phyloP scores from a whole-genome alignment of 495 filamentous ascomycete species.

The Durotheca rogersii region DNA sequence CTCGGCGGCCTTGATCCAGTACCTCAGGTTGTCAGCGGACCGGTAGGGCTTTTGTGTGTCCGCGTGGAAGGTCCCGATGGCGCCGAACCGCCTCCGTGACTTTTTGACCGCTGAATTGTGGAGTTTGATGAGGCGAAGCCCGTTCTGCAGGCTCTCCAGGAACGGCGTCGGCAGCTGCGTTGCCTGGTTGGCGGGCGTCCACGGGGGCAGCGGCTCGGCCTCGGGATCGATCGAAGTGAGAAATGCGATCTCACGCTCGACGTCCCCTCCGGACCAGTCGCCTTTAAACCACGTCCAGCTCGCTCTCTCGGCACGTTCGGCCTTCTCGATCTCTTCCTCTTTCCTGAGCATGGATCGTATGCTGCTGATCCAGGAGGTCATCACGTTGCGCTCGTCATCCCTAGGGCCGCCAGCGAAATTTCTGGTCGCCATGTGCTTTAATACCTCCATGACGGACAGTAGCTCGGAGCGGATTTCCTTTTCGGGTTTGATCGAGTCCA shows the following conservation, averaged over 20 bases:
- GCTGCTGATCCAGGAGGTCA: constrained; percentile 72
- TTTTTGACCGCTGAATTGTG: constrained; percentile 86
- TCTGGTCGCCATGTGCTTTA: constrained; percentile 85
- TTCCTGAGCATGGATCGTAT: constrained; percentile 71
- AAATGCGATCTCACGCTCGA: constrained; percentile 81
- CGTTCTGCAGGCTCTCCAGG: constrained; percentile 70
- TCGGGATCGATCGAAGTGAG: constrained; percentile 59
- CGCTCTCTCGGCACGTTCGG: constrained; percentile 67
- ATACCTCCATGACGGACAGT: constrained; percentile 78
- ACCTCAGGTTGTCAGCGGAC: constrained; percentile 87
- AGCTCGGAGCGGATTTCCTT: constrained; percentile 77
- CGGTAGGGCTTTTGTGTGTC: constrained; percentile 94
- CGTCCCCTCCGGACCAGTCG: constrained; percentile 76
- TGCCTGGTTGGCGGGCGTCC: constrained; percentile 60
- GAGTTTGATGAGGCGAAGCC: constrained; percentile 75
- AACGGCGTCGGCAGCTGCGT: constrained; percentile 70
- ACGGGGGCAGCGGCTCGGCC: constrained; percentile 62
- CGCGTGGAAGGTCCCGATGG: constrained; percentile 82
- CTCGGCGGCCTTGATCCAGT: constrained; percentile 94
- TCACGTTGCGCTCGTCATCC: constrained; percentile 67
- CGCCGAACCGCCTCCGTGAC: constrained; percentile 84
- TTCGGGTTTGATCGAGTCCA: constrained; percentile 84
- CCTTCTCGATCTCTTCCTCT: constrained; percentile 73
- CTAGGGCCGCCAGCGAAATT: constrained; percentile 84
- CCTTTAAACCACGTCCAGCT: constrained; percentile 78